phyloP scores from a whole-genome alignment of 1,139 yeast species.

The Sugiyamaella neomexicana region DNA sequence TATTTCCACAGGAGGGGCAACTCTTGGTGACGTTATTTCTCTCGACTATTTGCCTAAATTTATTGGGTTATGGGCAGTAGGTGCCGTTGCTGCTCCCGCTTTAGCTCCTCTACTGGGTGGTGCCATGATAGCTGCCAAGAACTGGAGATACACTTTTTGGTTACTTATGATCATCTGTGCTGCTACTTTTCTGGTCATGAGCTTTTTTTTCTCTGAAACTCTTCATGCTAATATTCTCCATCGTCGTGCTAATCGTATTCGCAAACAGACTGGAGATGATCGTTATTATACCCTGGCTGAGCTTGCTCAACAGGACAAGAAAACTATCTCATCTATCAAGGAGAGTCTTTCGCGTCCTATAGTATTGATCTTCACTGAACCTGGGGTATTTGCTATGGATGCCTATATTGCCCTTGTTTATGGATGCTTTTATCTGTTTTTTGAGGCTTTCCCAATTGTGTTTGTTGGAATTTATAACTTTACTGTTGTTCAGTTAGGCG shows the following conservation, averaged over 20 bases:
- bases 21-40: slow-evolving; percentile 58
- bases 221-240: slow-evolving; percentile 47
- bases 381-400: slow-evolving; percentile 41
- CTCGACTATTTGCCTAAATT: slow-evolving; percentile 26
- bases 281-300: slow-evolving; percentile 19
- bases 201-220: slow-evolving; percentile 52
- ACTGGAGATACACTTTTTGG: slow-evolving; percentile 43
- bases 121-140: slow-evolving; percentile 38
- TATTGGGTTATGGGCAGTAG: slow-evolving; percentile 53
- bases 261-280: slow-evolving; percentile 48
- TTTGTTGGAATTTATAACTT: slow-evolving; percentile 49
- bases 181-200: slow-evolving; percentile 41
- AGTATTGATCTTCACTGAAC: slow-evolving; percentile 42
- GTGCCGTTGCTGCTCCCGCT: slow-evolving; percentile 60
- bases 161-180: slow-evolving; percentile 46
- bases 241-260: slow-evolving; percentile 48
- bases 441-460: slow-evolving; percentile 63
- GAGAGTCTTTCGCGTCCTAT: slow-evolving; percentile 53
- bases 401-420: slow-evolving; percentile 55
- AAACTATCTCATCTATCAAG: slow-evolving; percentile 31
- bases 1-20: slow-evolving; percentile 83
- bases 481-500: slow-evolving; percentile 51
- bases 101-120: slow-evolving; percentile 74
- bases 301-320: slow-evolving; percentile 27
- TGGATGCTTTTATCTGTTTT: slow-evolving; percentile 56